A percentile compares a stretch with the other conserved stretches of the same genome.
These are phyloP conservation scores for Gloeophyllum trabeum DNA, from an alignment of 768 basidiomycete genomes.

Conservation along the genomic window DNA sequence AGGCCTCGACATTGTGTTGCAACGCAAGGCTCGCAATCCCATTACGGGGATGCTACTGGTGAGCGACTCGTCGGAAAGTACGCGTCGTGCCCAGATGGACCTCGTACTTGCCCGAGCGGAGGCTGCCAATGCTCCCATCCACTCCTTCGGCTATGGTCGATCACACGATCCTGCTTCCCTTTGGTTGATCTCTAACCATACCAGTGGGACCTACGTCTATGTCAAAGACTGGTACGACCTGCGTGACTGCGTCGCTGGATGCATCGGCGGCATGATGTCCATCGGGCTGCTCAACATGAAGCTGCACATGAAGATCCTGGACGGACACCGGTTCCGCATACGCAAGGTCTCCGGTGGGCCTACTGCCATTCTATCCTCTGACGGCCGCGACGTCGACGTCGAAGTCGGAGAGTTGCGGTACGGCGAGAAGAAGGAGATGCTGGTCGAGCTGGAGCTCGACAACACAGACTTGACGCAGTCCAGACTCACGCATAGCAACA, in stretches of 20 bases:
- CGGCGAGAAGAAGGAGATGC: conserved; percentile 96
- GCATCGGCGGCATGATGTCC: conserved; percentile 93
- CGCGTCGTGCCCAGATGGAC: conserved; percentile 95
- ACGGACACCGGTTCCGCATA: conserved; percentile 82
- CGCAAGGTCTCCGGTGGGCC: conserved; percentile 92
- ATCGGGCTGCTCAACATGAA: conserved; percentile 91
- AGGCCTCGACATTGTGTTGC: conserved; percentile 90
- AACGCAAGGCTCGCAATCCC: conserved; percentile 86
- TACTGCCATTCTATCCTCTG: conserved; percentile 75
- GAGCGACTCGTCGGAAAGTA: conserved; percentile 86
- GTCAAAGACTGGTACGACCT: conserved; percentile 98
- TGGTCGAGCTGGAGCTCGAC: conserved; percentile 91
- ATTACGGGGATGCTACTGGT: conserved; percentile 88
- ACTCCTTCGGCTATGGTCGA: conserved; percentile 93
- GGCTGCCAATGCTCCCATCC: conserved; percentile 93
- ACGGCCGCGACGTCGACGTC: conserved; percentile 91
- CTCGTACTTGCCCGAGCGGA: conserved; percentile 94
- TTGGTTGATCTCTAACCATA: conserved; percentile 99
- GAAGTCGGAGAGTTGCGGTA: conserved; percentile 90
- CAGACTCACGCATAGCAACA: conserved; percentile 11
- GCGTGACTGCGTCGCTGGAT: conserved; percentile 84
- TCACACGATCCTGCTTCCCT: conserved; percentile 96
- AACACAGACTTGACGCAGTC: conserved; percentile 39
- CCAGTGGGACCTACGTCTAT: conserved; percentile 94
- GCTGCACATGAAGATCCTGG: conserved; percentile 89